Evolutionary conservation across 768 basidiomycete species (phyloP).

Genomic region (Glaciozyma antarctica): DNA sequence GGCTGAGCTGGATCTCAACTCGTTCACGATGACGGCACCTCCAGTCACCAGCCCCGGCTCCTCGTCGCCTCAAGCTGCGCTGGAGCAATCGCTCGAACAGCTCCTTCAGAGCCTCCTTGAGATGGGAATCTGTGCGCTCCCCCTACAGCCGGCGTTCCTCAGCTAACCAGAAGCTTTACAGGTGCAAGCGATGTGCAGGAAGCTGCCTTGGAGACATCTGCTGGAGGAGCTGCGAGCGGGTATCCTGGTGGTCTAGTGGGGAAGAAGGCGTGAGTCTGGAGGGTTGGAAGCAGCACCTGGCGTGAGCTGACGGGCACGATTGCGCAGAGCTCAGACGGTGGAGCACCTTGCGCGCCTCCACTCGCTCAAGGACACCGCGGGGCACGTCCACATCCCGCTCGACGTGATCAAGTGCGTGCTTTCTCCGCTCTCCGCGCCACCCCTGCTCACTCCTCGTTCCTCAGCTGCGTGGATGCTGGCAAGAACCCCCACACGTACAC

Average conservation of each 20-base stretch:
- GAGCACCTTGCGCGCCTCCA: conserved; percentile 11
- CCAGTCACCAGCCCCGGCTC: neutral
- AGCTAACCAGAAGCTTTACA: neutral
- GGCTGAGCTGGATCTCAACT: neutral
- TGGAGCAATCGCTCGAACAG: conserved; percentile 16
- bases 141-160: neutral
- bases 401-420: conserved; percentile 26
- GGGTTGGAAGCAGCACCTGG: neutral
- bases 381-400: conserved; percentile 19
- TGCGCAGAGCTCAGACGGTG: conserved; percentile 26
- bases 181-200: conserved; percentile 29
- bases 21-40: too few relatives aligned
- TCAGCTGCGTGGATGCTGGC: conserved; percentile 34
- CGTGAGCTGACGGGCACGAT: neutral
- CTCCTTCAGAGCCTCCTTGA: conserved; percentile 28
- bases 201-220: conserved; percentile 7
- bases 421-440: too few relatives aligned
- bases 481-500: conserved; percentile 35
- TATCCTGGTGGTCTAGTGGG: conserved; percentile 27
- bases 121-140: conserved; percentile 25
- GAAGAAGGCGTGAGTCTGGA: conserved; percentile 15
- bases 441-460: neutral
- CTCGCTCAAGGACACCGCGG: conserved; percentile 10
- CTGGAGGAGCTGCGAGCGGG: conserved; percentile 8
- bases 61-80: neutral